phyloP scores from a whole-genome alignment of 768 basidiomycete species.

The Flagelloscypha sp. region DNA sequence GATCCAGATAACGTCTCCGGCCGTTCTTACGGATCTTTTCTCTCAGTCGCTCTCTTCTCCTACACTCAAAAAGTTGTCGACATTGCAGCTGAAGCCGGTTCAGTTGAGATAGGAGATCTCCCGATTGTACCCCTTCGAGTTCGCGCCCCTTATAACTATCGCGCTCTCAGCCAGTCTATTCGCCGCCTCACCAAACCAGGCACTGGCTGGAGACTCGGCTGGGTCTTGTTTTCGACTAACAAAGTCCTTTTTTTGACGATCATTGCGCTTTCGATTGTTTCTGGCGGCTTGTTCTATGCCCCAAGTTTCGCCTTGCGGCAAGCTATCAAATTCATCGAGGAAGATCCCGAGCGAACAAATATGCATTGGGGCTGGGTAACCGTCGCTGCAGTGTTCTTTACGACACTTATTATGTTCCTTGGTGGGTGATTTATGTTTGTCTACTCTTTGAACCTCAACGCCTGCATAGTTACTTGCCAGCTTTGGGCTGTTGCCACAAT shows the following conservation, averaged over 20 bases:
- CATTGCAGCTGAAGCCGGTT: conserved; percentile 66
- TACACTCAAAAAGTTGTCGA: conserved; percentile 84
- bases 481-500: conserved; percentile 47
- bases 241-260: conserved; percentile 28
- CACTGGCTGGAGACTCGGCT: conserved; percentile 56
- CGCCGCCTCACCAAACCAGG: conserved; percentile 38
- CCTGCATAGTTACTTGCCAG: conserved; percentile 35
- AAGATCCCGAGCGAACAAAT: conserved; percentile 37
- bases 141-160: conserved; percentile 57
- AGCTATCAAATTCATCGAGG: conserved; percentile 44
- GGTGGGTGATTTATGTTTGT: conserved; percentile 20
- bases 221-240: conserved; percentile 54
- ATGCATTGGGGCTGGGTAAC: conserved; percentile 54
- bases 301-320: conserved; percentile 47
- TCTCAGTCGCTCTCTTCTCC: conserved; percentile 54
- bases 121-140: conserved; percentile 72
- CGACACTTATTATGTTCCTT: conserved; percentile 29
- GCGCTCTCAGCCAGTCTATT: conserved; percentile 54
- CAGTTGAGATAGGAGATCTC: conserved; percentile 80
- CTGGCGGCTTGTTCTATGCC: conserved; percentile 59
- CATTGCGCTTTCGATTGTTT: conserved; percentile 41
- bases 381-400: conserved; percentile 38
- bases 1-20: conserved; percentile 76
- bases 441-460: not conserved
- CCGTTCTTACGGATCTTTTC: conserved; percentile 31